Conservation (phyloP, 495 filamentous ascomycete genomes). For the Penicillium bialowiezense region DNA sequence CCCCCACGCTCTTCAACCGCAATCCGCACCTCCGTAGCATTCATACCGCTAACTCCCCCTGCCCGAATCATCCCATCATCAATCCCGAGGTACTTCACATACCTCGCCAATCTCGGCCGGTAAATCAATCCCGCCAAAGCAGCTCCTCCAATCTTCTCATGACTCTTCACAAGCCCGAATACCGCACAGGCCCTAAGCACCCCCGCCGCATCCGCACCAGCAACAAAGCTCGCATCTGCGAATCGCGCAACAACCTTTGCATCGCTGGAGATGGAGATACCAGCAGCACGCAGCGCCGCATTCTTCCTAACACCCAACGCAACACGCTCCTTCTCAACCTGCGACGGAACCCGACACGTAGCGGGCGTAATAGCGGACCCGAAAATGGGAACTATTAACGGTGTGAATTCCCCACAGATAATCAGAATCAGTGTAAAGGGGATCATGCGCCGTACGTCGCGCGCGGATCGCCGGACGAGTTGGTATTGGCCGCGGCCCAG, state of each 20-base stretch:
- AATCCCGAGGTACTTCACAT: slow-evolving; percentile 50
- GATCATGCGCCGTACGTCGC: slow-evolving; percentile 73
- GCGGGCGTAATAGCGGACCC: slow-evolving; percentile 67
- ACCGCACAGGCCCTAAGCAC: slow-evolving; percentile 43
- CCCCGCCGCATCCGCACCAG: slow-evolving; percentile 16
- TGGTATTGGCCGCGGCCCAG: slow-evolving; percentile 62
- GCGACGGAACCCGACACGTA: slow-evolving; percentile 76
- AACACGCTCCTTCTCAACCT: slow-evolving; percentile 56
- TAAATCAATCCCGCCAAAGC: slow-evolving; percentile 33
- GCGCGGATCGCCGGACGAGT: slow-evolving; percentile 57
- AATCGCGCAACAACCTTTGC: no score
- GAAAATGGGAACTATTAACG: slow-evolving; percentile 66
- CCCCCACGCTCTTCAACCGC: slow-evolving; percentile 51
- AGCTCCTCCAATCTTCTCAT: slow-evolving; percentile 24
- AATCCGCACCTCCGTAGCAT: slow-evolving; percentile 52
- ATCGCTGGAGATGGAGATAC: slow-evolving; percentile 8
- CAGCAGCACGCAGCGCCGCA: slow-evolving; percentile 19
- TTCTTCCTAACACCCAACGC: slow-evolving; percentile 34
- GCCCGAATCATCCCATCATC: slow-evolving; percentile 59
- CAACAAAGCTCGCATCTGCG: slow-evolving; percentile 28
- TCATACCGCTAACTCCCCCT: slow-evolving; percentile 50
- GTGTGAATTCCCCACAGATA: slow-evolving; percentile 81
- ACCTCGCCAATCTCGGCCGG: slow-evolving; percentile 37
- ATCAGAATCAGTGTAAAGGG: slow-evolving; percentile 69
- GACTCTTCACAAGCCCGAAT: slow-evolving; percentile 44